Percentiles rank a stretch among this genome's conserved stretches.
phyloP scores from a whole-genome alignment of 1,139 yeast genomes.

The Geotrichum restrictum region DNA sequence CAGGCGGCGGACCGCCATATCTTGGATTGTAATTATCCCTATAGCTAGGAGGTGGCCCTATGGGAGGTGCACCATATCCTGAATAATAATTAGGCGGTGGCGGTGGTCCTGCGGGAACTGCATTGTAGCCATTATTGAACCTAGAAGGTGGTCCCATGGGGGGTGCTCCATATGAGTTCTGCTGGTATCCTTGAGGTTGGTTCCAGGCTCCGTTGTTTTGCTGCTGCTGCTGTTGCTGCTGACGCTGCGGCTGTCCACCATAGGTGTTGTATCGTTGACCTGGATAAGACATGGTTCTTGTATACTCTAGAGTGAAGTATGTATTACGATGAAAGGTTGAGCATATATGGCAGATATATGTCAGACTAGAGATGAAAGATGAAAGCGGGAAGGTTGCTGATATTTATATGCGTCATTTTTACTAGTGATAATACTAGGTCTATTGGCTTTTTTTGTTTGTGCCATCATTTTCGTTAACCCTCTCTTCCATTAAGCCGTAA shows the following conservation, averaged over 20 bases:
- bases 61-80: constrained; percentile 23
- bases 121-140: no score
- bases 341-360: no score
- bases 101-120: no score
- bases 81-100: not conserved
- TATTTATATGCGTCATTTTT: no score
- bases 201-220: no score
- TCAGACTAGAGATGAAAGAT: not conserved
- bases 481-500: no score
- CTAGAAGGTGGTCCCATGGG: not conserved
- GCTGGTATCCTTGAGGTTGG: constrained; percentile 16
- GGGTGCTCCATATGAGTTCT: not conserved
- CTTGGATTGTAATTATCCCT: constrained; percentile 4
- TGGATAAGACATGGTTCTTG: constrained; percentile 32
- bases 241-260: constrained; percentile 22
- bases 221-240: constrained; percentile 5
- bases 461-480: no score
- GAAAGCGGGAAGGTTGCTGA: no score
- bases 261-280: constrained; percentile 32
- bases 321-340: no score
- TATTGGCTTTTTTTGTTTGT: no score
- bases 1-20: not conserved
- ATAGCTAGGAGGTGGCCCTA: constrained; percentile 26
- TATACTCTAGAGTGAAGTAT: no score
- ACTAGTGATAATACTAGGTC: no score